Percentiles rank a stretch among this genome's conserved stretches.
These are phyloP conservation scores for Sugiyamaella novakii DNA, from an alignment of 1,139 yeast genomes.

Conservation along the genomic window DNA sequence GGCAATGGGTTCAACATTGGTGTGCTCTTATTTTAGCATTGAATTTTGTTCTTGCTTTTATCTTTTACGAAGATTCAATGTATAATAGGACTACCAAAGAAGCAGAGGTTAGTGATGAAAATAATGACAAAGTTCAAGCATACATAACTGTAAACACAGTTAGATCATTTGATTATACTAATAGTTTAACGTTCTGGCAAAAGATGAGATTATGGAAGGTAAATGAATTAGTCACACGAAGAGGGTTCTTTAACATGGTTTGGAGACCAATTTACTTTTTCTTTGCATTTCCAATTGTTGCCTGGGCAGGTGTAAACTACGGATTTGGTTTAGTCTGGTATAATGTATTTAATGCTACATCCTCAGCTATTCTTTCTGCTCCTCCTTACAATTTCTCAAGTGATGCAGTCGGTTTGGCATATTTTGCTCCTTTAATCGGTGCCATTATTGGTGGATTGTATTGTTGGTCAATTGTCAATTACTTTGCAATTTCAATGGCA, in stretches of 20 bases:
- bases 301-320: conserved; percentile 64
- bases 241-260: conserved; percentile 30
- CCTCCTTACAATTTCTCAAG: conserved; percentile 67
- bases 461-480: conserved; percentile 55
- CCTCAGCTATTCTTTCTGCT: conserved; percentile 54
- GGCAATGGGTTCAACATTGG: conserved; percentile 83
- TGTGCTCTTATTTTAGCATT: conserved; percentile 69
- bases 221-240: conserved; percentile 25
- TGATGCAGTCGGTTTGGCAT: conserved; percentile 77
- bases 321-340: conserved; percentile 65
- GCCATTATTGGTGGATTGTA: conserved; percentile 70
- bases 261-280: conserved; percentile 34
- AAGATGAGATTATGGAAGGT: conserved; percentile 42
- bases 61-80: conserved; percentile 71
- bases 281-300: conserved; percentile 54
- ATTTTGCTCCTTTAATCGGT: conserved; percentile 75
- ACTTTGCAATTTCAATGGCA: conserved; percentile 68
- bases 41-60: conserved; percentile 55
- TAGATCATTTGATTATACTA: conserved; percentile 18
- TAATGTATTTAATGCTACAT: conserved; percentile 58
- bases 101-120: conserved; percentile 25
- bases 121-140: conserved; percentile 17
- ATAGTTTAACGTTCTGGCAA: conserved; percentile 35
- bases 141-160: conserved; percentile 20
- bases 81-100: conserved; percentile 53